phyloP scores from a whole-genome alignment of 345 rosid genomes.

The Heritiera littoralis region DNA sequence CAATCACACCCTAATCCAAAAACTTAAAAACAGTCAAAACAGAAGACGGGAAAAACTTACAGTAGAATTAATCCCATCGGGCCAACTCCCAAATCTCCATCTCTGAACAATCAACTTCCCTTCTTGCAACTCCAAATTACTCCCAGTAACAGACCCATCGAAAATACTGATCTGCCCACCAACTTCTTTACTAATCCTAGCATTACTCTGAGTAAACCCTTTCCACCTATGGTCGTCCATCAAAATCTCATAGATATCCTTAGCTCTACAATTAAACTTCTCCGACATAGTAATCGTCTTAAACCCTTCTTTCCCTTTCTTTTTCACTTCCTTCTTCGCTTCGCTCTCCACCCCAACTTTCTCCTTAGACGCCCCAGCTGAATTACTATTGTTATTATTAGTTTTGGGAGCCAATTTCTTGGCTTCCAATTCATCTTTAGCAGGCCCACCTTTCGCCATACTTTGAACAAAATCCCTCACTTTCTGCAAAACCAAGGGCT shows the following conservation, averaged over 20 bases:
- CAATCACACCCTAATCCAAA: conserved; percentile 17
- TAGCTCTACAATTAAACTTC: conserved; percentile 84
- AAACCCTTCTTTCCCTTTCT: conserved; percentile 51
- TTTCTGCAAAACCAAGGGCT: conserved; percentile 65
- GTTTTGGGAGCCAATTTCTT: conserved; percentile 62
- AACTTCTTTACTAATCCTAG: conserved; percentile 72
- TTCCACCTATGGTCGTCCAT: conserved; percentile 98
- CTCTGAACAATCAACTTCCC: conserved; percentile 89
- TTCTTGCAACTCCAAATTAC: conserved; percentile 75
- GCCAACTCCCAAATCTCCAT: conserved; percentile 98
- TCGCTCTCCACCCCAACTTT: conserved; percentile 19
- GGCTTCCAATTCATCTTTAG: conserved; percentile 71
- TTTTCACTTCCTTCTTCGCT: conserved; percentile 36
- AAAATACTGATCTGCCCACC: conserved; percentile 79
- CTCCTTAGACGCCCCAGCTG: conserved; percentile 31
- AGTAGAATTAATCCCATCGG: conserved; percentile 83
- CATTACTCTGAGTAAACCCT: conserved; percentile 93
- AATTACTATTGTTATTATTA: not conserved
- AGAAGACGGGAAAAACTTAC: conserved; percentile 38
- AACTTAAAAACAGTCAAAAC: not conserved
- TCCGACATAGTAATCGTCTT: conserved; percentile 78
- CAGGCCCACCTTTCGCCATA: conserved; percentile 91
- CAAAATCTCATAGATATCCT: conserved; percentile 83
- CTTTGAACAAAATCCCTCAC: conserved; percentile 64
- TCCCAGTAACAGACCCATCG: conserved; percentile 91